Percentiles rank a stretch among this genome's conserved stretches.
phyloP scores from a whole-genome alignment of 208 protist genomes.

The Trypanosoma platydactyli region DNA sequence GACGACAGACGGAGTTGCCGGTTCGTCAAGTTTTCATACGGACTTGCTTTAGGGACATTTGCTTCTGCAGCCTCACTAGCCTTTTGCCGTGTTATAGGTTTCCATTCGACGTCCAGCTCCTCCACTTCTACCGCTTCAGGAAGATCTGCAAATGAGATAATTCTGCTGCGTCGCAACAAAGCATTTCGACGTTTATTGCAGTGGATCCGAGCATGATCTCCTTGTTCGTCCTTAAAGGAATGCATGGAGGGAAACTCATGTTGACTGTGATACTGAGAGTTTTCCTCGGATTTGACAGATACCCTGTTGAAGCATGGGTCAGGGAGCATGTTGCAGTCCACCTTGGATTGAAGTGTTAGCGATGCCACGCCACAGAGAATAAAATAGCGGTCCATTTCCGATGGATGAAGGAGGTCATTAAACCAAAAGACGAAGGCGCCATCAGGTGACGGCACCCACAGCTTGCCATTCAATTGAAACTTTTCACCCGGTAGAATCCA shows the following conservation, averaged over 20 bases:
- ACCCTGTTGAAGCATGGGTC: slow-evolving; percentile 57
- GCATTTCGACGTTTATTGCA: neutral
- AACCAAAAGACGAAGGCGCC: slow-evolving; percentile 87
- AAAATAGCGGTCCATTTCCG: slow-evolving; percentile 77
- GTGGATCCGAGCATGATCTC: neutral
- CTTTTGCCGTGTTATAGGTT: neutral
- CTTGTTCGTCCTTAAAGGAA: neutral
- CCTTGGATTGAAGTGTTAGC: slow-evolving; percentile 39
- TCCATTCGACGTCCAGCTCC: neutral
- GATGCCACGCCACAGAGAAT: slow-evolving; percentile 52
- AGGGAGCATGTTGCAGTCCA: slow-evolving; percentile 49
- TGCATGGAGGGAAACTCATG: neutral
- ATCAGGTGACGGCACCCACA: slow-evolving; percentile 51
- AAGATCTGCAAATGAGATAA: neutral
- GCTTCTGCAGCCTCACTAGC: neutral
- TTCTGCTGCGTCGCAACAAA: neutral
- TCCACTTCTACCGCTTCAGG: neutral
- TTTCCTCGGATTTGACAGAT: slow-evolving; percentile 23
- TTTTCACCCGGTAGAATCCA: slow-evolving; percentile 75
- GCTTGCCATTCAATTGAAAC: slow-evolving; percentile 49
- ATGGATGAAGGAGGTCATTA: slow-evolving; percentile 52
- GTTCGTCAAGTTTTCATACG: neutral
- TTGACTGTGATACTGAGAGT: neutral
- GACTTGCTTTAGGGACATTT: neutral
- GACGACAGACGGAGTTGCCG: neutral